These are phyloP conservation scores for Colletotrichum melonis DNA, from an alignment of 2,329 filamentous ascomycete genomes.

Conservation along the genomic window DNA sequence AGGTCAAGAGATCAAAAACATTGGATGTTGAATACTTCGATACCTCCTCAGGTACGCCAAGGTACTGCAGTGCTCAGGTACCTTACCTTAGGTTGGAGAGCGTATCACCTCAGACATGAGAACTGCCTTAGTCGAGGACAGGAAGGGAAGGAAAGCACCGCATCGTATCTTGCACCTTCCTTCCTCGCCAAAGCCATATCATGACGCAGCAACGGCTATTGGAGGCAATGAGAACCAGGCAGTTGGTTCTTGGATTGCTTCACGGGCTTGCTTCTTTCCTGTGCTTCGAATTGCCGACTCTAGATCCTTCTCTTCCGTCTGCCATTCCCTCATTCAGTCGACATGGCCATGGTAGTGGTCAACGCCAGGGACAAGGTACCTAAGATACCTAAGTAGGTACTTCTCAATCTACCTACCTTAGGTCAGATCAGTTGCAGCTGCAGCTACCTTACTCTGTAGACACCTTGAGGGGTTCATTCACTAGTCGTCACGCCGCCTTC, in stretches of 20 bases:
- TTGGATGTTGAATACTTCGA: too few relatives aligned
- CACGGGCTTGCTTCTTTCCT: neutral
- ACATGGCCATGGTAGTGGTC: neutral
- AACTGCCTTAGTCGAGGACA: neutral
- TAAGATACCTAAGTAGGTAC: neutral
- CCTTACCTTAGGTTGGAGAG: too few relatives aligned
- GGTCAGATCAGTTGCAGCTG: neutral
- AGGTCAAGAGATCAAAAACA: neutral
- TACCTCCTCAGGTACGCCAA: neutral
- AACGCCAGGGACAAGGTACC: neutral
- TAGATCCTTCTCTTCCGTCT: neutral
- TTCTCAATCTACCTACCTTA: too few relatives aligned
- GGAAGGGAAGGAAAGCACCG: neutral
- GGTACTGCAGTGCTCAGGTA: neutral
- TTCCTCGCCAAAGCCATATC: neutral
- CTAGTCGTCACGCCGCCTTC: neutral
- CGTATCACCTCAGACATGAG: neutral
- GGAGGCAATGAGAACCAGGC: neutral
- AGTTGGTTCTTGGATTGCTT: neutral
- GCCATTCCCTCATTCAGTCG: neutral
- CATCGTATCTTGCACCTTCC: neutral
- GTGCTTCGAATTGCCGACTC: neutral
- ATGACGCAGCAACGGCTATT: neutral
- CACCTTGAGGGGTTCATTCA: neutral
- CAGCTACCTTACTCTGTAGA: neutral